Percentiles rank a stretch among this genome's conserved stretches.
Evolutionary conservation across 441 rosid genomes (phyloP).

Genomic region (Erodium texanum): DNA sequence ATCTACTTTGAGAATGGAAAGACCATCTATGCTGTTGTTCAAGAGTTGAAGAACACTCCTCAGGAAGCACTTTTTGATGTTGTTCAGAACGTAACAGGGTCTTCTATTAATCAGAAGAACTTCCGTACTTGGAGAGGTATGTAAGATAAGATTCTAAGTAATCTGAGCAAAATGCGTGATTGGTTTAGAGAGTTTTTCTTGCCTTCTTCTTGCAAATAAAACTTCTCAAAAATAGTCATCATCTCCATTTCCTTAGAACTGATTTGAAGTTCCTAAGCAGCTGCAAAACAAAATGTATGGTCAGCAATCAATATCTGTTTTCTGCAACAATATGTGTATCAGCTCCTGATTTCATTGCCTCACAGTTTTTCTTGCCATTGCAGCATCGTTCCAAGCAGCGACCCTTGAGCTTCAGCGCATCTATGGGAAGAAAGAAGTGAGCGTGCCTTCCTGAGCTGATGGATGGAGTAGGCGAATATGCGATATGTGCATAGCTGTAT

Average conservation of each 20-base stretch:
- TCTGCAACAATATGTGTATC: slow-evolving; percentile 2
- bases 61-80: slow-evolving; percentile 47
- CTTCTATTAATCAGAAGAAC: slow-evolving; percentile 66
- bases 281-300: too few relatives aligned
- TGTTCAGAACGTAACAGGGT: slow-evolving; percentile 50
- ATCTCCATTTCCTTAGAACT: too few relatives aligned
- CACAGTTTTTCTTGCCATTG: slow-evolving; percentile 11
- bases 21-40: slow-evolving; percentile 67
- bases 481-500: slow-evolving; percentile 4
- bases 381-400: slow-evolving; percentile 70
- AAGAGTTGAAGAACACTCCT: slow-evolving; percentile 58
- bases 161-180: not conserved
- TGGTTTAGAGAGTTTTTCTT: not conserved
- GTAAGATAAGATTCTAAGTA: slow-evolving; percentile 6
- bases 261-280: too few relatives aligned
- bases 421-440: slow-evolving; percentile 50
- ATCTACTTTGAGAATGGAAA: slow-evolving; percentile 67
- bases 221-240: not conserved
- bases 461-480: slow-evolving; percentile 12
- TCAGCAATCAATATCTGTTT: not conserved
- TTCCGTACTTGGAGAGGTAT: slow-evolving; percentile 65
- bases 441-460: slow-evolving; percentile 28
- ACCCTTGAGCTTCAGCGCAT: slow-evolving; percentile 74
- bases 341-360: not conserved
- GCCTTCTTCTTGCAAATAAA: not conserved